Percentiles rank a stretch among this genome's conserved stretches.
phyloP scores from a whole-genome alignment of 75 land plant species.

The Adiantum capillusveneris region DNA sequence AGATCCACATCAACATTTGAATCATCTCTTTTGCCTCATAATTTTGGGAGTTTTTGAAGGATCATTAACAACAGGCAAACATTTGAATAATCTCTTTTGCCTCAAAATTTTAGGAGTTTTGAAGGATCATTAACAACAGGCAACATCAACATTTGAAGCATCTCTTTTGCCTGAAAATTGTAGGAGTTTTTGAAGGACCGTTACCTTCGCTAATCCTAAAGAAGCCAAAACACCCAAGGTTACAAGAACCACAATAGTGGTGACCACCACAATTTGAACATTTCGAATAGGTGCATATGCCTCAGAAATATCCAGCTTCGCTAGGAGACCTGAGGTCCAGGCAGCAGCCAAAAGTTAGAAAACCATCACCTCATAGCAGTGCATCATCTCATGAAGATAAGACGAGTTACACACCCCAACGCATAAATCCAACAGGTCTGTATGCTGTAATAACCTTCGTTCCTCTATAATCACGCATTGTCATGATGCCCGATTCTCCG shows the following conservation, averaged over 20 bases:
- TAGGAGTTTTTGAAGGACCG: no score
- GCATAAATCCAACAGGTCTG: constrained; percentile 24
- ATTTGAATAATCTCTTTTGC: no score
- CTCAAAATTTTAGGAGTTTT: no score
- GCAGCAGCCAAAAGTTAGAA: background rate
- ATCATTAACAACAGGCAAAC: no score
- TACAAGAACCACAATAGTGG: constrained; percentile 18
- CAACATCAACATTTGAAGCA: no score
- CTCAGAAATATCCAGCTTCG: constrained; percentile 27
- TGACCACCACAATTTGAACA: constrained; percentile 23
- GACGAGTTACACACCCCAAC: constrained; percentile 25
- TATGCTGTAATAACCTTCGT: constrained; percentile 21
- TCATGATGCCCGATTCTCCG: constrained; percentile 7
- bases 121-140: no score
- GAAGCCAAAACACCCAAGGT: constrained; percentile 25
- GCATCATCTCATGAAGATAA: no score
- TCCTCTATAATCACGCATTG: constrained; percentile 23
- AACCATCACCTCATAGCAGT: background rate
- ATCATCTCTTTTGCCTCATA: no score
- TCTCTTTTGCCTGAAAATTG: no score
- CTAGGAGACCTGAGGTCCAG: constrained; percentile 24
- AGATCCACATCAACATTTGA: no score
- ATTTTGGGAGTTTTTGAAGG: no score
- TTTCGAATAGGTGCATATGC: constrained; percentile 23
- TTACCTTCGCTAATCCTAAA: constrained; percentile 28